Evolutionary conservation across 2,329 filamentous ascomycete genomes (phyloP).

Genomic region (Calonectria pauciramosa): DNA sequence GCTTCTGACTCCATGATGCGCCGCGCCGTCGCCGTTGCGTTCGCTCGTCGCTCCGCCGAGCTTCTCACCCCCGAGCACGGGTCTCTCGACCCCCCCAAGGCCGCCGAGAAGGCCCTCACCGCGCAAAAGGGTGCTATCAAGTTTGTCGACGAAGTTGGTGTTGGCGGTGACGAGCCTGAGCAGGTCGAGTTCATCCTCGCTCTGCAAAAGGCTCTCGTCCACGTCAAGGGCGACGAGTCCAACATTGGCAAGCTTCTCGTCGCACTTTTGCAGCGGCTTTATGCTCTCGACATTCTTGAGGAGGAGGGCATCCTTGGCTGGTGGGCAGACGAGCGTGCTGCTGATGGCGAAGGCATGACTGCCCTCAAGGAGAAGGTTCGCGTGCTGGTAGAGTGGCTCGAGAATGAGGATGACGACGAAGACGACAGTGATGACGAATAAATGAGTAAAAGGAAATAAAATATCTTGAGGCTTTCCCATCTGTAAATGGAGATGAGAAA

Average conservation of each 20-base stretch:
- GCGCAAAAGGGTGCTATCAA: conserved; percentile 65
- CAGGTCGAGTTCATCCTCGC: conserved; percentile 89
- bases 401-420: conserved; percentile 79
- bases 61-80: conserved; percentile 68
- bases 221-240: conserved; percentile 68
- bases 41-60: conserved; percentile 84
- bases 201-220: conserved; percentile 83
- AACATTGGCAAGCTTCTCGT: conserved; percentile 76
- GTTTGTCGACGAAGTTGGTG: conserved; percentile 72
- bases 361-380: conserved; percentile 80
- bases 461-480: neutral
- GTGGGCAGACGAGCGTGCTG: conserved; percentile 84
- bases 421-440: conserved; percentile 59
- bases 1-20: conserved; percentile 92
- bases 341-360: conserved; percentile 76
- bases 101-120: conserved; percentile 73
- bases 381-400: conserved; percentile 86
- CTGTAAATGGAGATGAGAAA: conserved; percentile 9
- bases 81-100: conserved; percentile 71
- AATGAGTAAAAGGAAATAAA: conserved; percentile 3
- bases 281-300: conserved; percentile 86
- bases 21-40: conserved; percentile 85
- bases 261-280: conserved; percentile 86
- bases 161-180: conserved; percentile 77
- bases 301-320: conserved; percentile 90